These are phyloP conservation scores for Elasticomyces elasticus DNA, from an alignment of 495 filamentous ascomycete species.

Conservation along the genomic window DNA sequence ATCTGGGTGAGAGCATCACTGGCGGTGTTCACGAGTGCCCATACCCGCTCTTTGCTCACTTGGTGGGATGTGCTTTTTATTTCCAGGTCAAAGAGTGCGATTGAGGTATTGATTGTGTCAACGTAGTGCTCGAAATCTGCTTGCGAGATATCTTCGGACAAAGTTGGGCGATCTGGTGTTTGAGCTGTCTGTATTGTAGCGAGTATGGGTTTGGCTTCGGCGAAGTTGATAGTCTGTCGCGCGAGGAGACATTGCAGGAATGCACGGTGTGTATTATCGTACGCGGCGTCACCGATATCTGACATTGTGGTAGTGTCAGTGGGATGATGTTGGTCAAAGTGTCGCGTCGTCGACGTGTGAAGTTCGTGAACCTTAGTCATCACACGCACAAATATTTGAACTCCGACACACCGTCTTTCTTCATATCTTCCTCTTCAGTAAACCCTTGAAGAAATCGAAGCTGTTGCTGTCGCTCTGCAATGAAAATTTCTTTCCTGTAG, in stretches of 20 bases:
- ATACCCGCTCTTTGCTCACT: constrained; percentile 38
- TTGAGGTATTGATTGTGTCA: constrained; percentile 53
- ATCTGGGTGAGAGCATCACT: constrained; percentile 76
- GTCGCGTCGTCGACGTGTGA: not conserved
- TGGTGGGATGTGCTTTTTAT: constrained; percentile 66
- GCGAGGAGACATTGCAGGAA: constrained; percentile 87
- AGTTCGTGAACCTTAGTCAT: no score
- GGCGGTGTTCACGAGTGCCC: constrained; percentile 78
- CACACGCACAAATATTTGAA: no score
- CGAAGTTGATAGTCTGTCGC: constrained; percentile 61
- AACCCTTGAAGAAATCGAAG: constrained; percentile 92
- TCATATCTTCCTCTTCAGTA: constrained; percentile 72
- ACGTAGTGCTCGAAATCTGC: constrained; percentile 62
- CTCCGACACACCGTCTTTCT: no score
- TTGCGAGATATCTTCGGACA: constrained; percentile 51
- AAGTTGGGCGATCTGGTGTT: constrained; percentile 36
- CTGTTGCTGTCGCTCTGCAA: constrained; percentile 96
- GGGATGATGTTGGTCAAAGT: not conserved
- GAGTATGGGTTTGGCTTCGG: constrained; percentile 60
- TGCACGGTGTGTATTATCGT: constrained; percentile 69
- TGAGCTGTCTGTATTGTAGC: constrained; percentile 61
- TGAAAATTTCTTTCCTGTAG: constrained; percentile 68
- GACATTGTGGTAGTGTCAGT: not conserved
- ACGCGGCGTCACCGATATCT: constrained; percentile 8
- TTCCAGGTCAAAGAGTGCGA: constrained; percentile 77